Conservation (phyloP, 148 eudicot genomes). For the Rhododendron simsii region DNA sequence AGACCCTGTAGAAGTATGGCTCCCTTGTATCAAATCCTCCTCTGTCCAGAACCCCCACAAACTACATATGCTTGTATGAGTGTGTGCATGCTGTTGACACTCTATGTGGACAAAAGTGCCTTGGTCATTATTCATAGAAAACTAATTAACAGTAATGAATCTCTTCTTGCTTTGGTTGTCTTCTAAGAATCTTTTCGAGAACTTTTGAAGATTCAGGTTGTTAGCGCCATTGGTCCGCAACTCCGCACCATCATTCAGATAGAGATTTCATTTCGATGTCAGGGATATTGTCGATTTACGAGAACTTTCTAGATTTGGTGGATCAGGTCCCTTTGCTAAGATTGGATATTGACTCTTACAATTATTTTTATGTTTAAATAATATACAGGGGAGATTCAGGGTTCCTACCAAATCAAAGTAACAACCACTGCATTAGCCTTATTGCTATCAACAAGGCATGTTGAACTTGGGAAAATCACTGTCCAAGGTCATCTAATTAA, state of each 20-base stretch:
- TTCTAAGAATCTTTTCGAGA: not conserved
- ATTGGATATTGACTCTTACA: not conserved
- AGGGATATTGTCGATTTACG: not conserved
- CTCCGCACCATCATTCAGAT: not conserved
- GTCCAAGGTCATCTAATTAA: conserved; percentile 79
- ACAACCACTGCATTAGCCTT: conserved; percentile 92
- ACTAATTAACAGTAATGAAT: not conserved
- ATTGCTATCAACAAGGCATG: conserved; percentile 75
- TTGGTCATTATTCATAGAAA: not conserved
- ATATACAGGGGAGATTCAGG: conserved; percentile 82
- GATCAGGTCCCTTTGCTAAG: conserved; percentile 3
- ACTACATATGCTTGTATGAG: not conserved
- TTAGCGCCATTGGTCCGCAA: not conserved
- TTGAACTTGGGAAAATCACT: conserved; percentile 55
- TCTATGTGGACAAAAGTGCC: not conserved
- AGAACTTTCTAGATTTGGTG: not conserved
- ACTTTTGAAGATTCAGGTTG: not conserved
- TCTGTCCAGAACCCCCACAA: not conserved
- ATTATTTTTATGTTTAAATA: not conserved
- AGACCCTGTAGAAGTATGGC: not conserved
- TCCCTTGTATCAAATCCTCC: not conserved
- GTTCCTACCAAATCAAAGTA: conserved; percentile 90
- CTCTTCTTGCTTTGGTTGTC: not conserved
- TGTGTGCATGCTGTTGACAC: not conserved
- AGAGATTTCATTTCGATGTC: not conserved